Evolutionary conservation across 805 yeast genomes (phyloP), one percentile per base, ranked within the genome.

Genomic region (Candida schatavii): DNA sequence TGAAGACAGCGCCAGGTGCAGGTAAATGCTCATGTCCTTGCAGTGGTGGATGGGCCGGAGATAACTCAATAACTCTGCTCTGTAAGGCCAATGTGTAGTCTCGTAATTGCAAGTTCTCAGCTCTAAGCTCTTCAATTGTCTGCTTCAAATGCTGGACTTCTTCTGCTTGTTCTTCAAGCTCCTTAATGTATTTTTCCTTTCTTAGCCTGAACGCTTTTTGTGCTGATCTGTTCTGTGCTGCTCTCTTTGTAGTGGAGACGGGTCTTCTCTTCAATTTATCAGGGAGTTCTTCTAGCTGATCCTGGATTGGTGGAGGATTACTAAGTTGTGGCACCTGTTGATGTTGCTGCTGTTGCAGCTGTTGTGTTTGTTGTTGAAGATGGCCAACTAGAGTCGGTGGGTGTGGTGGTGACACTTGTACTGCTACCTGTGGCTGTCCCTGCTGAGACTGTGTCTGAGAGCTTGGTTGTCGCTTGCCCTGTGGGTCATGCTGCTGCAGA

Each of bases 191-290:
- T 44, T 78, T 75, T 54, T 89, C 96, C 57, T 86, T 83, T 46
- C 97, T 75, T 57, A 81, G 82, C 57, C 97, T 77, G 66, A 89
- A 90, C 6, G 96, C 96, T 51, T 87, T 79, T 66, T 90, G 97
- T 3, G 97, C 97, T 46, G 80, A 82, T 56, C 97, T 73, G 68
- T 90, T 90, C 64, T 90, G 97, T 6, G 84, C 89, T 1, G 97
- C 97, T 48, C 97, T 79, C 61, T 87, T 88, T 31, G 93, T 79
- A 43, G 73, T 75, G 18, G 81, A 74, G 33, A 83, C 65, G 14
- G 75, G 73, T 42, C 77, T 61, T 32, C 72, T 61, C 52, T 38
- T 38, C 35, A 17, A 13, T 15, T 38, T 38, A 5, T 22, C 35
- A 10, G 6, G 25, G n/a, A n/a, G 29, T 41, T 23, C 40, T 39